Evolutionary conservation across 768 basidiomycete species (phyloP), one percentile per base, ranked within the genome.

Genomic region (Coprinopsis sp.): DNA sequence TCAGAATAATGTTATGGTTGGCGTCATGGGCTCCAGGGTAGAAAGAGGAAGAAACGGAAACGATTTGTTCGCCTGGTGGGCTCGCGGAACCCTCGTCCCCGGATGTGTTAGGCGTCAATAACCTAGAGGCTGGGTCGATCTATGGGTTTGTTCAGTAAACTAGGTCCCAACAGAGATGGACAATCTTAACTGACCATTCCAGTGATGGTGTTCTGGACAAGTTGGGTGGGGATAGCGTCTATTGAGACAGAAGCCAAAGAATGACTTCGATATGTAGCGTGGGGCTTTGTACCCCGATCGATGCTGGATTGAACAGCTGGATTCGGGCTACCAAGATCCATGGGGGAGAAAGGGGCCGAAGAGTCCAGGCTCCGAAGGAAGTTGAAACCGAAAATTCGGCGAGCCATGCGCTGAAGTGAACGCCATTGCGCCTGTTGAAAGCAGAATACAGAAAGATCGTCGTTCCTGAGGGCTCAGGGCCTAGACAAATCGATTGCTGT

Each of bases 1-100:
- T 55, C 40, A 82, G 54, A 41, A 78, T 65, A 13, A 52, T 47
- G 38, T 62, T 54, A 5, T 58, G 49, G 4, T 29, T 45, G 10
- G 43, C 29, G 12, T 48, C 25, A 46, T 56, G 49, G 3, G 54
- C 34, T n/a, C 50, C 47, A 4, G 62, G 58, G 31, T 58, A 39
- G 48, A 66, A 66, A 7, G 55, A 42, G 1, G 61, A 57, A 2
- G 63, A 62, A 11, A 42, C 40, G 18, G 40, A 42, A 16, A 42
- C 40, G 18, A 42, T 28, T 8, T 5, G 6, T 30, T 42, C 25
- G 6, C n/a, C 40, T 4, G 4, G 14, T 24, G 27, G 8, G 27
- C 13, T 42, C 4, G 27, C 40, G 14, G 40, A 29, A 11, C 10
- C 12, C 18, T 42, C 40, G 40, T 30, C 40, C 6, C 27, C 28